Conservation (phyloP, 2,329 filamentous ascomycete species). For the Botrytis pseudocinerea region DNA sequence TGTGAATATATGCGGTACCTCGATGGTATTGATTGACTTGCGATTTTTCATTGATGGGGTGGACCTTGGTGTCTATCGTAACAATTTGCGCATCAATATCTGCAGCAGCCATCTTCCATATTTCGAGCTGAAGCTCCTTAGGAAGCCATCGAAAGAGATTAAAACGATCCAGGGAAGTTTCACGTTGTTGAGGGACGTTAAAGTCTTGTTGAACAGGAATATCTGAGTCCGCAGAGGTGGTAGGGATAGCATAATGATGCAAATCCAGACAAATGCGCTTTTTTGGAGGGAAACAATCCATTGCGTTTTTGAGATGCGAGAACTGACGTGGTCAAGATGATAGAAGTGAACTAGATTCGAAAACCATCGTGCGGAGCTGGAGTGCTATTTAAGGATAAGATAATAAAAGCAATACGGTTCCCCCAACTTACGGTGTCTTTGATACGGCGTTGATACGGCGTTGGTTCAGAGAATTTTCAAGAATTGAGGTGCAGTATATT, state of each 20-base stretch:
- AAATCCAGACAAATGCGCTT: constrained; percentile 1
- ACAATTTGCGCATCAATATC: constrained; percentile 2
- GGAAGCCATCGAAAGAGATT: background rate
- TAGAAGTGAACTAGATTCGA: background rate
- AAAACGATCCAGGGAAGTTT: background rate
- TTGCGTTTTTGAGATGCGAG: background rate
- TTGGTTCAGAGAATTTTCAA: background rate
- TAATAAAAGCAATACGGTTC: background rate
- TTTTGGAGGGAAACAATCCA: background rate
- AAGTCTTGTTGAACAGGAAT: background rate
- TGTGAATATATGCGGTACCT: background rate
- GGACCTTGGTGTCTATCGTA: background rate
- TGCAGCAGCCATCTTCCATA: background rate
- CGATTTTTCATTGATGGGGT: background rate
- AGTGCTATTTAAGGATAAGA: background rate
- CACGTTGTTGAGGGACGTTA: background rate
- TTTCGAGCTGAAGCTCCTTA: constrained; percentile 1
- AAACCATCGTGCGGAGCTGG: background rate
- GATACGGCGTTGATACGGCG: background rate
- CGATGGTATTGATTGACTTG: background rate
- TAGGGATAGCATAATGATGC: background rate
- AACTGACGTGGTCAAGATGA: background rate
- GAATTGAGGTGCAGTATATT: background rate
- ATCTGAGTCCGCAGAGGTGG: background rate
- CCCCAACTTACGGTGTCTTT: background rate